Conservation (phyloP, 345 rosid species). For the Cardamine resedifolia region DNA sequence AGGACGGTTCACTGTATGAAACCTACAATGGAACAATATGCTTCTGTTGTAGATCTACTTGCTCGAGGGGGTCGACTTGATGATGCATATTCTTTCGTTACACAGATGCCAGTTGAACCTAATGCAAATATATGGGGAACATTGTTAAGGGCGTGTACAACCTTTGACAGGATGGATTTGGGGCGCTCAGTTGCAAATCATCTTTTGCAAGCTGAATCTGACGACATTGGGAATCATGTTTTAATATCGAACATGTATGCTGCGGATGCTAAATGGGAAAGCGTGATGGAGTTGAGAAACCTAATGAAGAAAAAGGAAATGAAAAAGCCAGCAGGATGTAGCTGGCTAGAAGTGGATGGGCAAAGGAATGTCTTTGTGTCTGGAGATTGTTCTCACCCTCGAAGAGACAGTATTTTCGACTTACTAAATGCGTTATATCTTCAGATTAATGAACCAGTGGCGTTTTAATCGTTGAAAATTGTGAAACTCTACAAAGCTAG, state of each 20-base stretch:
- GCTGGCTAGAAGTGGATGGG: constrained; percentile 85
- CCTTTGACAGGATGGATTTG: constrained; percentile 60
- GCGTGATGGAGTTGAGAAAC: constrained; percentile 71
- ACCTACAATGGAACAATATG: constrained; percentile 74
- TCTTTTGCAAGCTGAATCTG: constrained; percentile 61
- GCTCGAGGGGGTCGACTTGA: constrained; percentile 75
- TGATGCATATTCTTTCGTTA: constrained; percentile 67
- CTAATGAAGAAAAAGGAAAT: constrained; percentile 63
- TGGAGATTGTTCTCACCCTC: constrained; percentile 72
- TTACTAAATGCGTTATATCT: constrained; percentile 44
- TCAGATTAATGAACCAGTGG: constrained; percentile 60
- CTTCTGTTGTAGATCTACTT: constrained; percentile 80
- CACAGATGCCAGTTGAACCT: constrained; percentile 61
- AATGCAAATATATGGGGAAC: constrained; percentile 76
- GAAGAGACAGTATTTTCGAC: constrained; percentile 46
- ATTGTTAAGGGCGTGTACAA: constrained; percentile 73
- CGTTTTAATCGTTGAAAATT: constrained; percentile 31
- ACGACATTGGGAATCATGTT: constrained; percentile 64
- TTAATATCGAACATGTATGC: constrained; percentile 81
- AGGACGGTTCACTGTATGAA: constrained; percentile 51
- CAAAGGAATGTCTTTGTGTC: constrained; percentile 61
- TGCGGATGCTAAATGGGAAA: constrained; percentile 79
- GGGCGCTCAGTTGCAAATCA: constrained; percentile 57
- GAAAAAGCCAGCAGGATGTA: constrained; percentile 82
- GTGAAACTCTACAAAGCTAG: constrained; percentile 15